Percentiles rank a stretch among this genome's conserved stretches.
Evolutionary conservation across 306 rosid genomes (phyloP).

Genomic region (Inga leiocalycina): DNA sequence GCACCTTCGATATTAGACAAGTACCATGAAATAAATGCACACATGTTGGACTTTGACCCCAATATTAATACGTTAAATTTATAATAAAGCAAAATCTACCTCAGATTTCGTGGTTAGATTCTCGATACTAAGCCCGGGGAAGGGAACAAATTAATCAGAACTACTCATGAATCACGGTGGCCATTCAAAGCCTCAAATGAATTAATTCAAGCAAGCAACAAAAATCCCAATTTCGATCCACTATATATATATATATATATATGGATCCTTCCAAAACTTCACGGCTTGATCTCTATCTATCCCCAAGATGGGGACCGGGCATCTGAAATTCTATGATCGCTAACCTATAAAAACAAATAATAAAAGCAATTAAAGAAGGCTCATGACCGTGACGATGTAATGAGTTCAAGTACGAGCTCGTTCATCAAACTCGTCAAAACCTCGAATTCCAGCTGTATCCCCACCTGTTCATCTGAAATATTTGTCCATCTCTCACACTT

Average conservation of each 20-base stretch:
- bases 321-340: neutral
- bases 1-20: too few species aligned
- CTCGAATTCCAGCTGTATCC: slow-evolving; percentile 46
- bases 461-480: slow-evolving; percentile 41
- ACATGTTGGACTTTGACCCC: too few species aligned
- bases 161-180: neutral
- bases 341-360: neutral
- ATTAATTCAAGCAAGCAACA: neutral
- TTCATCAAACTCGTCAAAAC: slow-evolving; percentile 50
- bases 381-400: neutral
- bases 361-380: neutral
- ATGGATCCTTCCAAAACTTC: neutral
- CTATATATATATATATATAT: too few species aligned
- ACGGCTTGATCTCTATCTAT: neutral
- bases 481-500: slow-evolving; percentile 49
- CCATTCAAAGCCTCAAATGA: neutral
- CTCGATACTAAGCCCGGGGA: neutral
- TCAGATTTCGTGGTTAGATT: neutral
- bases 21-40: too few species aligned
- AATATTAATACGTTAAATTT: neutral
- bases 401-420: slow-evolving; percentile 55
- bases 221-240: neutral
- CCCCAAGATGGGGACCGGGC: neutral
- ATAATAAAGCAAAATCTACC: neutral
- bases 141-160: neutral